phyloP scores from a whole-genome alignment of 192 early-diverging fungal species.

The Backusella circina region DNA sequence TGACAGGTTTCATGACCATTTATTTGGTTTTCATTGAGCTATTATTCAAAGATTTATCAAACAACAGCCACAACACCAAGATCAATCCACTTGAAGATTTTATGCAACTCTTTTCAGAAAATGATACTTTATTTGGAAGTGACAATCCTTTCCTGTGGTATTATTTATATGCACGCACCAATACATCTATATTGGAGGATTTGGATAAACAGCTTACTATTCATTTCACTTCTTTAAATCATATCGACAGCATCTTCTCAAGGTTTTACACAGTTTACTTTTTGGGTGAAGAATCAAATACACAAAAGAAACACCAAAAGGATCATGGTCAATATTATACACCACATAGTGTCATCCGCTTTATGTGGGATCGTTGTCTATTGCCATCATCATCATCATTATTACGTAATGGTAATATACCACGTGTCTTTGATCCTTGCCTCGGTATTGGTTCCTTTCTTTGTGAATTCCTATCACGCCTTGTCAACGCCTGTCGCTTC shows the following conservation, averaged over 20 bases:
- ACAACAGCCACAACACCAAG: neutral
- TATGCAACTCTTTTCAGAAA: slow-evolving; percentile 30
- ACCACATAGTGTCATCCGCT: slow-evolving; percentile 45
- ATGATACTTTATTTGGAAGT: slow-evolving; percentile 32
- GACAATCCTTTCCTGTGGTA: slow-evolving; percentile 16
- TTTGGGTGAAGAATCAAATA: slow-evolving; percentile 31
- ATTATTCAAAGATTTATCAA: slow-evolving; percentile 5
- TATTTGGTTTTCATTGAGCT: slow-evolving; percentile 31
- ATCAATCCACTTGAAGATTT: slow-evolving; percentile 11
- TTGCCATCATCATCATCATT: neutral
- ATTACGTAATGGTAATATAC: neutral
- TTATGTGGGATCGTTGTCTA: slow-evolving; percentile 51
- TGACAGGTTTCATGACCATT: slow-evolving; percentile 48
- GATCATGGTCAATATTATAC: slow-evolving; percentile 63
- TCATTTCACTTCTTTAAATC: slow-evolving; percentile 11
- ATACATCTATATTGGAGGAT: neutral
- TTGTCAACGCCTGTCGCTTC: slow-evolving; percentile 29
- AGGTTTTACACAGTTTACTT: slow-evolving; percentile 50
- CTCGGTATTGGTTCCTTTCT: slow-evolving; percentile 55
- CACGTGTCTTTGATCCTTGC: slow-evolving; percentile 50
- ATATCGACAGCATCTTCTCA: slow-evolving; percentile 41
- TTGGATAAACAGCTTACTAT: neutral
- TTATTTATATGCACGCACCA: slow-evolving; percentile 5
- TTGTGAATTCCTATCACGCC: slow-evolving; percentile 41
- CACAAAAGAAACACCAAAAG: slow-evolving; percentile 52